These are phyloP conservation scores for Pichia norvegensis DNA, from an alignment of 1,139 yeast species.

Conservation along the genomic window DNA sequence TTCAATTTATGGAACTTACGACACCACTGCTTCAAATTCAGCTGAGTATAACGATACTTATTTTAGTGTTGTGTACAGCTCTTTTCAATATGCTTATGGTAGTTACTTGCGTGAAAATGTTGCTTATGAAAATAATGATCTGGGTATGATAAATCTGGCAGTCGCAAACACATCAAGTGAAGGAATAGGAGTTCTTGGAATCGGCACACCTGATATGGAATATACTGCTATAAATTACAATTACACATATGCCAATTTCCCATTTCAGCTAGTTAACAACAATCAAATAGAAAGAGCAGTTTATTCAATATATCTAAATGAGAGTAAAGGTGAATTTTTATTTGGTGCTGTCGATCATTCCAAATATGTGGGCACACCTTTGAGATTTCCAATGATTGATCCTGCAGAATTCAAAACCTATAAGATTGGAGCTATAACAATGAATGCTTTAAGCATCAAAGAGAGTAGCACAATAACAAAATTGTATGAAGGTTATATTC, in stretches of 20 bases:
- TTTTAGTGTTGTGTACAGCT: slow-evolving; percentile 54
- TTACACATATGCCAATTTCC: slow-evolving; percentile 44
- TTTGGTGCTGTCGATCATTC: slow-evolving; percentile 54
- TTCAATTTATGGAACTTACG: slow-evolving; percentile 41
- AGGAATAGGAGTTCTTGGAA: slow-evolving; percentile 51
- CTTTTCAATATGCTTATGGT: slow-evolving; percentile 52
- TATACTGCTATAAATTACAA: slow-evolving; percentile 26
- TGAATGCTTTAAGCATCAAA: slow-evolving; percentile 26
- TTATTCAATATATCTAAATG: slow-evolving; percentile 46
- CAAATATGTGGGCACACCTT: slow-evolving; percentile 41
- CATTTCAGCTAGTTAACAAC: slow-evolving; percentile 43
- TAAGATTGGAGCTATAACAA: slow-evolving; percentile 34
- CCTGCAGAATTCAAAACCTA: background rate
- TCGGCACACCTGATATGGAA: slow-evolving; percentile 49
- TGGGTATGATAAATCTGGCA: slow-evolving; percentile 37
- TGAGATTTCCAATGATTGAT: slow-evolving; percentile 33
- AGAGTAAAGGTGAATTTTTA: slow-evolving; percentile 33
- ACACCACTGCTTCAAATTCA: background rate
- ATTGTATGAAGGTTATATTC: slow-evolving; percentile 29
- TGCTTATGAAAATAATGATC: slow-evolving; percentile 34
- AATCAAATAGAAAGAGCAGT: slow-evolving; percentile 44
- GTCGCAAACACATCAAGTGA: background rate
- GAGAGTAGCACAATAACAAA: background rate
- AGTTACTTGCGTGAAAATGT: slow-evolving; percentile 55
- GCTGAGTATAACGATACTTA: slow-evolving; percentile 34